phyloP scores from a whole-genome alignment of 1,284 basidiomycete genomes.

The Trichosporon sp. region DNA sequence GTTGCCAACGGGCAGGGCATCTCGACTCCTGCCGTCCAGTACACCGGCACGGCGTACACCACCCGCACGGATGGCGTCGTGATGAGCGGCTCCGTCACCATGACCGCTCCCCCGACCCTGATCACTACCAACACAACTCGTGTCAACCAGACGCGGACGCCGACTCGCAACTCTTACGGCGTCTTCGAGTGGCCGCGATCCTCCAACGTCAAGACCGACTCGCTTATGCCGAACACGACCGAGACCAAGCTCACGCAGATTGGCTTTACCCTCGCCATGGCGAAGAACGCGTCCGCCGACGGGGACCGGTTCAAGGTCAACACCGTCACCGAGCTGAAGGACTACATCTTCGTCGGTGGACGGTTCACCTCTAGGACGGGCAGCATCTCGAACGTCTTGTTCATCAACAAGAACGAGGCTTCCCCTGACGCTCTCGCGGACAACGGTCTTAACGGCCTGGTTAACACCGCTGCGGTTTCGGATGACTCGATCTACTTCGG shows the following conservation, averaged over 20 bases:
- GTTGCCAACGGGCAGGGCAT: background rate
- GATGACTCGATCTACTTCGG: conserved; percentile 72
- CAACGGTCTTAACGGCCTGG: conserved; percentile 68
- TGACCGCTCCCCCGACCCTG: background rate
- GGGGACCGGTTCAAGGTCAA: conserved; percentile 50
- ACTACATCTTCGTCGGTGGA: conserved; percentile 70
- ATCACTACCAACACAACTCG: background rate
- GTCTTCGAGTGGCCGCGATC: conserved; percentile 39
- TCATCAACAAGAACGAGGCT: conserved; percentile 58
- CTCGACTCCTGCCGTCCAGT: background rate
- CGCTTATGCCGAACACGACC: conserved; percentile 61
- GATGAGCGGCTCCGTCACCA: conserved; percentile 3
- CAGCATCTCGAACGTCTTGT: conserved; percentile 66
- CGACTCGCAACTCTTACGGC: conserved; percentile 31
- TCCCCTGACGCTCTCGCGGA: conserved; percentile 53
- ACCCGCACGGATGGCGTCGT: background rate
- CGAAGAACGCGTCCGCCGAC: conserved; percentile 43
- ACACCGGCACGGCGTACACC: background rate
- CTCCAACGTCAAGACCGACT: conserved; percentile 29
- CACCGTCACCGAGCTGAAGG: conserved; percentile 62
- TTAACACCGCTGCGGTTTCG: conserved; percentile 61
- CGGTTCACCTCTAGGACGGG: conserved; percentile 59
- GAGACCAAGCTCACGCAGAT: conserved; percentile 65
- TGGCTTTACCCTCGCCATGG: conserved; percentile 57
- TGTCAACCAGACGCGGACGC: background rate